These are phyloP conservation scores for Cordyceps cateniannulata DNA, from an alignment of 2,329 filamentous ascomycete species.

Conservation along the genomic window DNA sequence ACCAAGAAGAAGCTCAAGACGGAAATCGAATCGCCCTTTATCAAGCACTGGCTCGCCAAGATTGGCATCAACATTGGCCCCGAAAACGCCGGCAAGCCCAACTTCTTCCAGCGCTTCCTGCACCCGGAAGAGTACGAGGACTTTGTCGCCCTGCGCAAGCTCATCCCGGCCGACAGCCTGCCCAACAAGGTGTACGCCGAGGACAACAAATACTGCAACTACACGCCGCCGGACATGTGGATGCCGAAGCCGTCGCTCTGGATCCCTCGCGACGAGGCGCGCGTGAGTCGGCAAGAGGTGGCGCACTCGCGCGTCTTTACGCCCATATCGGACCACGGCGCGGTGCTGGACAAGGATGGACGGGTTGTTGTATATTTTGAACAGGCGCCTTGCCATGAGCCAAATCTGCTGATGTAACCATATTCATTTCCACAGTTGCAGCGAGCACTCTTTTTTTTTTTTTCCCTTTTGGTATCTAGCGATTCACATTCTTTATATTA, in stretches of 20 bases:
- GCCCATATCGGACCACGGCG: conserved; percentile 62
- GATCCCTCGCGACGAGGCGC: conserved; percentile 71
- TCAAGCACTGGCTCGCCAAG: conserved; percentile 23
- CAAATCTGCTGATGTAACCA: conserved; percentile 39
- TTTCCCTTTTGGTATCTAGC: neutral
- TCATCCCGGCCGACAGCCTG: conserved; percentile 54
- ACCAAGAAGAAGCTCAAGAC: conserved; percentile 28
- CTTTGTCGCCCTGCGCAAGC: conserved; percentile 62
- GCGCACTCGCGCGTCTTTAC: conserved; percentile 64
- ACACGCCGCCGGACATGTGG: conserved; percentile 60
- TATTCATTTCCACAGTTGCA: neutral
- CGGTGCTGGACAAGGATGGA: conserved; percentile 28
- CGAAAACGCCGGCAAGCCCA: conserved; percentile 29
- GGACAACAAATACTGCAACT: conserved; percentile 54
- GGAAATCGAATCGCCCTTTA: conserved; percentile 20
- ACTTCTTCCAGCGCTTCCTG: conserved; percentile 60
- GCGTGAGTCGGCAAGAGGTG: conserved; percentile 72
- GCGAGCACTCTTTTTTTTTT: neutral
- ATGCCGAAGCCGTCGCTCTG: conserved; percentile 64
- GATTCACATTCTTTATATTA: neutral
- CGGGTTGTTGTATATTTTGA: conserved; percentile 30
- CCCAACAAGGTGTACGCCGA: conserved; percentile 48
- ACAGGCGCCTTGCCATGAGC: conserved; percentile 30
- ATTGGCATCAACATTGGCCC: conserved; percentile 22
- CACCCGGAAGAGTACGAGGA: conserved; percentile 72